phyloP scores from a whole-genome alignment of 495 filamentous ascomycete genomes.

The Stereocaulon alpinum region DNA sequence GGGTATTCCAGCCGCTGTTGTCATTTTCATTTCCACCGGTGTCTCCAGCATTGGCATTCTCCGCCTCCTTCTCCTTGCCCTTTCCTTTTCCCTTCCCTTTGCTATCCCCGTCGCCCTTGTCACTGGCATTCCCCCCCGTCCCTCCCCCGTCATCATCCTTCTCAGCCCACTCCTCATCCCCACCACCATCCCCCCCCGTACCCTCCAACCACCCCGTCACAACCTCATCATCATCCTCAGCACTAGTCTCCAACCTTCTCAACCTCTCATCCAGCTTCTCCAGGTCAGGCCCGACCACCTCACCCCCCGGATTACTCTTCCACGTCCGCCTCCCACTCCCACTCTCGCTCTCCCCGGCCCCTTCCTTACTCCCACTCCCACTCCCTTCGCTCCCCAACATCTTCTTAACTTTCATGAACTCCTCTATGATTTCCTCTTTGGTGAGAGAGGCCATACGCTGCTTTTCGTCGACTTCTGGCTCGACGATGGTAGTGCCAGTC shows the following conservation, averaged over 20 bases:
- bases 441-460: constrained; percentile 11
- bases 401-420: constrained; percentile 15
- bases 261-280: constrained; percentile 1
- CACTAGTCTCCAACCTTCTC: constrained; percentile 2
- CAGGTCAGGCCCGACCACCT: neutral
- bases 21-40: neutral
- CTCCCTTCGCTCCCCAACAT: neutral
- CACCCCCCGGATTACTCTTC: neutral
- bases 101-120: neutral
- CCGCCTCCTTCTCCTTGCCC: neutral
- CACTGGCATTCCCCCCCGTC: neutral
- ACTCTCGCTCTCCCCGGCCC: no score
- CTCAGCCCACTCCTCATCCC: neutral
- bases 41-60: neutral
- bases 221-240: neutral
- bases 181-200: neutral
- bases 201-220: neutral
- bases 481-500: neutral
- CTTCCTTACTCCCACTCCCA: no score
- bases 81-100: neutral
- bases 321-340: no score
- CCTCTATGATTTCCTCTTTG: constrained; percentile 19
- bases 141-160: neutral
- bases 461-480: constrained; percentile 18
- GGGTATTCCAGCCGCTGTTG: no score